phyloP scores from a whole-genome alignment of 2,329 filamentous ascomycete genomes.

The Aspergillus fijiensis region DNA sequence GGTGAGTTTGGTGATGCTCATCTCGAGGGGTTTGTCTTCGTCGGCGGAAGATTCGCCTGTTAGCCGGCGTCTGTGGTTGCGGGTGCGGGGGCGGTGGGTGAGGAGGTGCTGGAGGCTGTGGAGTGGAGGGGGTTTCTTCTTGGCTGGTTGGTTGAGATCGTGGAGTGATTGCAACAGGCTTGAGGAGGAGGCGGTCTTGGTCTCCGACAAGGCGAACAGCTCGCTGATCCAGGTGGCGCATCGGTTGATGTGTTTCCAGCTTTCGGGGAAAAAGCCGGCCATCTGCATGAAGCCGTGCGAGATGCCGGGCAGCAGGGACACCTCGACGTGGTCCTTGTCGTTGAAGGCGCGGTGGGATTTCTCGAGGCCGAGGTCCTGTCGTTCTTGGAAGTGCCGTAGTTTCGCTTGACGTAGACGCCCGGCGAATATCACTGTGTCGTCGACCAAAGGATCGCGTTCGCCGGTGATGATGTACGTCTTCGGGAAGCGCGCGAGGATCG shows the following conservation, averaged over 20 bases:
- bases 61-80: constrained; percentile 49
- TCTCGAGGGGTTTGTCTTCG: constrained; percentile 79
- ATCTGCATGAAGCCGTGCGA: constrained; percentile 95
- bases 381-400: constrained; percentile 55
- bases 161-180: constrained; percentile 17
- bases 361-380: constrained; percentile 56
- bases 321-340: constrained; percentile 74
- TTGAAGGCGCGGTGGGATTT: constrained; percentile 60
- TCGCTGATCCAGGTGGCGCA: constrained; percentile 80
- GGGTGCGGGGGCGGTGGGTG: constrained; percentile 10
- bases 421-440: constrained; percentile 95
- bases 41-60: constrained; percentile 68
- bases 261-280: constrained; percentile 80
- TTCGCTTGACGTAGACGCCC: constrained; percentile 82
- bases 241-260: constrained; percentile 81
- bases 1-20: constrained; percentile 57
- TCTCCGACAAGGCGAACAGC: constrained; percentile 54
- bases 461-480: constrained; percentile 94
- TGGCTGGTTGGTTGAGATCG: background rate
- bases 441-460: constrained; percentile 90
- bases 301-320: constrained; percentile 81
- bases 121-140: constrained; percentile 9
- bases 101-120: background rate
- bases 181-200: constrained; percentile 18
- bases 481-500: constrained; percentile 79